Evolutionary conservation across 1,284 basidiomycete genomes (phyloP), one percentile per base, ranked within the genome.

Genomic region (Trametes hirsuta): DNA sequence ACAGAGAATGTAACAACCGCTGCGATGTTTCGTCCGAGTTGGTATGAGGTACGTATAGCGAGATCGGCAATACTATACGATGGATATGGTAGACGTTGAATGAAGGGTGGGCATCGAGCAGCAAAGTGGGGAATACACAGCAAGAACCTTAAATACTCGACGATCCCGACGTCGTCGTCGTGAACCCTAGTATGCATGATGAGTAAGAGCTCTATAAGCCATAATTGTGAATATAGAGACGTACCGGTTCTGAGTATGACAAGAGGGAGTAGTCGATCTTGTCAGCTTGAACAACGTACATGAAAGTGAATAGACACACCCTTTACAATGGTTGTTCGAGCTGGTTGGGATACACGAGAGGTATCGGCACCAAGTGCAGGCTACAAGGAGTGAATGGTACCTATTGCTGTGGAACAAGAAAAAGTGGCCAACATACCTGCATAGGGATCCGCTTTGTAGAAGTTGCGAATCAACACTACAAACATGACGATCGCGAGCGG

Each of bases 321-420:
- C 94, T 78, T 88, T 77, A 69, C 93, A 95, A 62, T 88, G 78
- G 67, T 93, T 86, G 69, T 96, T 96, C 2, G 84, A 76, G 40
- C 78, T 75, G 4, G 88, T 90, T 1, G 95, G 94, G 71, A 94
- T 87, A 68, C 95, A 97, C 1, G 91, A 94, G 3, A 97, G 75
- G 74, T 94, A 97, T 53, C 94, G 84, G 72, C 97, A 98, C 75
- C 95, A 93, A 49, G 86, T 81, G 73, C 96, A 98, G 21, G 94
- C 93, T 84, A 61, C 18, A 8, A 22, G 12, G 9, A 15, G 44
- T 9, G 11, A 40, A 40, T 40, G 39, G 51, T 44, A 50, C 53
- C 30, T 54, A 53, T 62, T 39, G 64, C 40, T 58, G 49, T 24
- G 50, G 9, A 37, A 15, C 22, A 30, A 8, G 39, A 37, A 39